These are phyloP conservation scores for Termitomyces sp. DNA, from an alignment of 768 basidiomycete species.

Conservation along the genomic window DNA sequence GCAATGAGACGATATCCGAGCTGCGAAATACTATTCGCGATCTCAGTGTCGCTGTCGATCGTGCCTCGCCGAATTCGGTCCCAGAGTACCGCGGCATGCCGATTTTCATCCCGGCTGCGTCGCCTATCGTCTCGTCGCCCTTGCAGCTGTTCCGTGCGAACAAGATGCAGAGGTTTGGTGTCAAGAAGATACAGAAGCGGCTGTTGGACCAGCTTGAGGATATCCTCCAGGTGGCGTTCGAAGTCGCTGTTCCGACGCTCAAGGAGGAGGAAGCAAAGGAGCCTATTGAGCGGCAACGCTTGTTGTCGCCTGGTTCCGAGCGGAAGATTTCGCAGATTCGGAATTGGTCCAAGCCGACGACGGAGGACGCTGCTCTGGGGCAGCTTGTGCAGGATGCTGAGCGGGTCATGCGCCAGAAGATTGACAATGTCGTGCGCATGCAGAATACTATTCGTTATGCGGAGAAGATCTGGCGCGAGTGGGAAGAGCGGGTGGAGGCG, in stretches of 20 bases:
- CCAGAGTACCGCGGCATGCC: constrained; percentile 88
- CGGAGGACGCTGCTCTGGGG: constrained; percentile 79
- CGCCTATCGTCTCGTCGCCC: constrained; percentile 68
- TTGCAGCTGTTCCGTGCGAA: constrained; percentile 71
- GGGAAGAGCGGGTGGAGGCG: constrained; percentile 83
- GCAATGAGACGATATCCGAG: constrained; percentile 89
- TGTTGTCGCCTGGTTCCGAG: constrained; percentile 88
- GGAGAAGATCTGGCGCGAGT: constrained; percentile 95
- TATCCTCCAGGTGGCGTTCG: constrained; percentile 70
- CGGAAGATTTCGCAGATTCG: constrained; percentile 78
- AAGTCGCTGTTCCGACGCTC: constrained; percentile 82
- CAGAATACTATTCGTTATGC: constrained; percentile 96
- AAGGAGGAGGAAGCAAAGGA: constrained; percentile 90
- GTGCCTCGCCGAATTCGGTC: constrained; percentile 56
- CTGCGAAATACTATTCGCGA: constrained; percentile 83
- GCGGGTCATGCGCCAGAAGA: constrained; percentile 86
- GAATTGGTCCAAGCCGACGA: constrained; percentile 81
- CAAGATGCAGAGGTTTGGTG: constrained; percentile 74
- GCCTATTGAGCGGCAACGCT: constrained; percentile 87
- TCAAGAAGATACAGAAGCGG: constrained; percentile 77
- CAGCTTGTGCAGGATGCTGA: constrained; percentile 86
- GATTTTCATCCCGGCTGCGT: constrained; percentile 69
- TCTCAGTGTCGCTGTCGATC: constrained; percentile 65
- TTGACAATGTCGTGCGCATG: constrained; percentile 92
- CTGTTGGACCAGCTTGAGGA: constrained; percentile 86